A percentile compares a stretch with the other conserved stretches of the same genome.
phyloP scores from a whole-genome alignment of 2,329 filamentous ascomycete species.

The Chaetomium sp. region DNA sequence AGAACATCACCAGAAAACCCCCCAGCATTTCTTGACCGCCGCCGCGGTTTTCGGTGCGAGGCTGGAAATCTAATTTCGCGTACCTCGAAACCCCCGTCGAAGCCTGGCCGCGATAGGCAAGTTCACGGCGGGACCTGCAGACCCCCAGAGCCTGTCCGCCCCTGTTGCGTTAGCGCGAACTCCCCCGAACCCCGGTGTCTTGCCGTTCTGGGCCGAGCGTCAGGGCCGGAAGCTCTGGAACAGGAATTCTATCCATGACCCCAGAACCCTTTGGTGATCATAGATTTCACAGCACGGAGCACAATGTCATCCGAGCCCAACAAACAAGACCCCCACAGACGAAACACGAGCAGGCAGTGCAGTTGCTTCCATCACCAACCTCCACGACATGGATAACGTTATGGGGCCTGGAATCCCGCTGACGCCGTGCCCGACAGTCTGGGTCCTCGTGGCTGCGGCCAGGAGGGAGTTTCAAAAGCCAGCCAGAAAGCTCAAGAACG shows the following conservation, averaged over 20 bases:
- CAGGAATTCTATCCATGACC: too few species aligned
- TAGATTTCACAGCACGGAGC: too few species aligned
- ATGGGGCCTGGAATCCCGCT: background rate
- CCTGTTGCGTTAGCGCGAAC: slow-evolving; percentile 14
- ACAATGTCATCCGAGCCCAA: background rate
- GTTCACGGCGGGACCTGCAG: slow-evolving; percentile 5
- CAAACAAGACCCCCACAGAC: background rate
- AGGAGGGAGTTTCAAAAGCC: too few species aligned
- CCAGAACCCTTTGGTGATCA: too few species aligned
- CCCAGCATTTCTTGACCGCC: slow-evolving; percentile 14
- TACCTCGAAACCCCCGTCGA: background rate
- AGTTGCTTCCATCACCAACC: background rate
- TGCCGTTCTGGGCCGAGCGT: slow-evolving; percentile 2
- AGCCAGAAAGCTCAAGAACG: background rate
- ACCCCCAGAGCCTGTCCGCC: slow-evolving; percentile 5
- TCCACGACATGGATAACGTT: background rate
- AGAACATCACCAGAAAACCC: too few species aligned
- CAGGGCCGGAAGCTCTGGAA: background rate
- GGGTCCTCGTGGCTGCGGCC: slow-evolving; percentile 10
- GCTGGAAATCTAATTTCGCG: slow-evolving; percentile 22
- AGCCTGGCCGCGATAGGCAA: slow-evolving; percentile 16
- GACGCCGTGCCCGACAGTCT: background rate
- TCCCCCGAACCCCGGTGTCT: background rate
- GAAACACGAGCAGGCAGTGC: background rate
- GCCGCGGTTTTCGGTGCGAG: slow-evolving; percentile 13